These are phyloP conservation scores for Cutaneotrichosporon cyanovorans DNA, from an alignment of 1,284 basidiomycete species.

Conservation along the genomic window DNA sequence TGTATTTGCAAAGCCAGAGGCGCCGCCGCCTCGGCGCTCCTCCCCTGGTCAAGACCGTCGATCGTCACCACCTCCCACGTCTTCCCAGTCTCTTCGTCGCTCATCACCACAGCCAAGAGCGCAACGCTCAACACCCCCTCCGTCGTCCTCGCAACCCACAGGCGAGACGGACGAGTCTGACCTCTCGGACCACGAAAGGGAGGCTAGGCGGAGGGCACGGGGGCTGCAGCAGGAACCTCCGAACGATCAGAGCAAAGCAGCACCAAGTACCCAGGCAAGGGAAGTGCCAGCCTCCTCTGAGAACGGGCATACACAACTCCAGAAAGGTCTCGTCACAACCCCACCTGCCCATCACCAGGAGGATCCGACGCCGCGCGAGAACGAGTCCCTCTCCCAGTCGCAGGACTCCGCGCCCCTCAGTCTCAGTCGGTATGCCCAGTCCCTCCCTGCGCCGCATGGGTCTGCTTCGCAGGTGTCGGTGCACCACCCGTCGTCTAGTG, in stretches of 20 bases:
- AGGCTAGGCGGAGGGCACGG: not conserved
- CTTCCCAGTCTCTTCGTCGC: too few relatives aligned
- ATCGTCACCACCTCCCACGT: too few relatives aligned
- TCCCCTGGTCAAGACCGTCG: too few relatives aligned
- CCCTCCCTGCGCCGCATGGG: not conserved
- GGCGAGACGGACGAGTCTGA: slow-evolving; percentile 9
- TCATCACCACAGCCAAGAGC: too few relatives aligned
- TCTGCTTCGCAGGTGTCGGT: not conserved
- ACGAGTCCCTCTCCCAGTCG: slow-evolving; percentile 10
- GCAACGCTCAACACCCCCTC: not conserved
- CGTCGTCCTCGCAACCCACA: not conserved
- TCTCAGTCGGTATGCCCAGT: slow-evolving; percentile 4
- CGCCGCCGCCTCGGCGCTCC: too few relatives aligned
- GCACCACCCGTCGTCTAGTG: not conserved
- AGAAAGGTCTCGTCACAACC: too few relatives aligned
- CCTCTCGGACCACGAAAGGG: slow-evolving; percentile 22
- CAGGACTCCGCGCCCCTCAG: slow-evolving; percentile 10
- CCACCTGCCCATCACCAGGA: not conserved
- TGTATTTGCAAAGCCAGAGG: too few relatives aligned
- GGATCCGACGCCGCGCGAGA: not conserved
- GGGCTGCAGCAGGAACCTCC: too few relatives aligned
- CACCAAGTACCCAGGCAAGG: too few relatives aligned
- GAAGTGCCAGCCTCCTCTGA: not conserved
- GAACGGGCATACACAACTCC: not conserved
- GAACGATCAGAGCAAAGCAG: too few relatives aligned